Evolutionary conservation across 2,329 filamentous ascomycete genomes (phyloP).

Genomic region (Drechslerella coelobrocha): DNA sequence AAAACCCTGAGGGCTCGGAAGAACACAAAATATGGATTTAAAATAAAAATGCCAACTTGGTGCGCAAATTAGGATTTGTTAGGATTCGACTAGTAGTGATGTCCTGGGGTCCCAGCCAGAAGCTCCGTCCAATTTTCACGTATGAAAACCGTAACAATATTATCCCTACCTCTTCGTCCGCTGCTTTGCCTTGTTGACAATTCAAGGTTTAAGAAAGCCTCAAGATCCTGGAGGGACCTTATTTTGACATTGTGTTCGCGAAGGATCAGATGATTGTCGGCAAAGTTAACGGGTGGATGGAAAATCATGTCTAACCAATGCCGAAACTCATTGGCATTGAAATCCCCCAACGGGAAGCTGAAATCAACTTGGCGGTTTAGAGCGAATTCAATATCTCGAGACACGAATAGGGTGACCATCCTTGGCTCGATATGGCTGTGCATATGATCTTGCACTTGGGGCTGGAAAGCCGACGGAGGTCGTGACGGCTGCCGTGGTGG

Average conservation of each 20-base stretch:
- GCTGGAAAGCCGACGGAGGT: constrained; percentile 3
- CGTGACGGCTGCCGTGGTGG: background rate
- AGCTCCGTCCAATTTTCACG: constrained; percentile 38
- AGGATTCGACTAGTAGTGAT: constrained; percentile 14
- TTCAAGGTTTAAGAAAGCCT: constrained; percentile 35
- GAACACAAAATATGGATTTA: too few relatives aligned
- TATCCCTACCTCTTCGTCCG: constrained; percentile 8
- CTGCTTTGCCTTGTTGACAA: constrained; percentile 1
- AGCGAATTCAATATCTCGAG: constrained; percentile 36
- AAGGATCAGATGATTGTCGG: constrained; percentile 29
- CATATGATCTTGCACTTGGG: background rate
- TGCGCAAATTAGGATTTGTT: background rate
- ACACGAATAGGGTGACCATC: constrained; percentile 16
- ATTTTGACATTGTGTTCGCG: constrained; percentile 31
- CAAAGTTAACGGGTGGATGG: constrained; percentile 27
- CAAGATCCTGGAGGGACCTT: constrained; percentile 31
- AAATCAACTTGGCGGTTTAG: constrained; percentile 41
- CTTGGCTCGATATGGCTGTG: background rate
- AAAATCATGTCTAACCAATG: constrained; percentile 35
- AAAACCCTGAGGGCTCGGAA: too few relatives aligned
- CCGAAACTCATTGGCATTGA: constrained; percentile 26
- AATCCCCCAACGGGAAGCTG: constrained; percentile 24
- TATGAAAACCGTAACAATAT: constrained; percentile 33
- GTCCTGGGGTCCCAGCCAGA: constrained; percentile 21
- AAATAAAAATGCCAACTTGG: too few relatives aligned